Percentiles rank a stretch among this genome's conserved stretches.
phyloP scores from a whole-genome alignment of 371 early-diverging fungal species.

The Syncephalis plumigaleata region DNA sequence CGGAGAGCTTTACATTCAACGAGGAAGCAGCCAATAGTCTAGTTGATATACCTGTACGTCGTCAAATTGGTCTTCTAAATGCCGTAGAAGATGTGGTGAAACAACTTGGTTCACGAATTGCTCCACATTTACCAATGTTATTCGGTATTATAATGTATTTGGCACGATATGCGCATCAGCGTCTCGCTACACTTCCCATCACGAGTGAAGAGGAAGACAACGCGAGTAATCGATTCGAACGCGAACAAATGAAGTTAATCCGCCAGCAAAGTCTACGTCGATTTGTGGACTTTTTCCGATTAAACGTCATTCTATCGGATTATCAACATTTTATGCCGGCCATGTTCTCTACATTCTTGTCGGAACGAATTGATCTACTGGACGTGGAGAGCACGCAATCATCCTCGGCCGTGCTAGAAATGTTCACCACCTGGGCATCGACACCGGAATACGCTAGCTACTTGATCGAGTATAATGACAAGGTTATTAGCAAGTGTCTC shows the following conservation, averaged over 20 bases:
- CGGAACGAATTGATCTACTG: constrained; percentile 47
- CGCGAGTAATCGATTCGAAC: constrained; percentile 4
- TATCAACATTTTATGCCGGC: constrained; percentile 53
- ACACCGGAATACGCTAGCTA: constrained; percentile 35
- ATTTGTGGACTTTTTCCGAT: constrained; percentile 52
- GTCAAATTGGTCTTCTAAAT: constrained; percentile 63
- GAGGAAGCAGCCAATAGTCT: constrained; percentile 9
- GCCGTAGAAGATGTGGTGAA: constrained; percentile 64
- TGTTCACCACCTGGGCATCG: constrained; percentile 63
- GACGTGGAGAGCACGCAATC: constrained; percentile 70
- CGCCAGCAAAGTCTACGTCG: constrained; percentile 55
- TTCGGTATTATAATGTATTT: constrained; percentile 54
- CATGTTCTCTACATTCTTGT: constrained; percentile 50
- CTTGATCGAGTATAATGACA: constrained; percentile 36
- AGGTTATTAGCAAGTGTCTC: constrained; percentile 47
- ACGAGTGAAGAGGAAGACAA: constrained; percentile 13
- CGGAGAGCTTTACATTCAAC: constrained; percentile 2
- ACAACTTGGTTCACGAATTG: constrained; percentile 50
- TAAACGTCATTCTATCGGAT: constrained; percentile 36
- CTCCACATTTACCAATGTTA: constrained; percentile 46
- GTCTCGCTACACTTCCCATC: constrained; percentile 13
- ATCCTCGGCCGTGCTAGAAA: constrained; percentile 52
- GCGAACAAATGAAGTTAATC: constrained; percentile 32
- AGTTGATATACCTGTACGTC: constrained; percentile 25
- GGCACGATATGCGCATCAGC: constrained; percentile 25